Base-by-base conservation (phyloP, 371 early-diverging fungal genomes). In the Capillidium heterosporum region DNA sequence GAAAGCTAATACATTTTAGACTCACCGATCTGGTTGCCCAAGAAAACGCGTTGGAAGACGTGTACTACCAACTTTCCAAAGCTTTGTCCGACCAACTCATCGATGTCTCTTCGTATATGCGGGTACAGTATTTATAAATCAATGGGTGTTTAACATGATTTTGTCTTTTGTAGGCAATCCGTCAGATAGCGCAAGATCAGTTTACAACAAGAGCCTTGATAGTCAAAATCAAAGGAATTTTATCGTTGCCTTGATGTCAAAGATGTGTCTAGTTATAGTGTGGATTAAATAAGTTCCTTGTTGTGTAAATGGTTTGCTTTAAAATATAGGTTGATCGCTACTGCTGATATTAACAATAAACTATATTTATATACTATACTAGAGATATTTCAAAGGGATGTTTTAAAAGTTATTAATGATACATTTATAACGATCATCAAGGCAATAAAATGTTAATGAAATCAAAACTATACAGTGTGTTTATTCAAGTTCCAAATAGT, bases 11-110 rank as follows among this genome's bases (percentile, higher is more conserved):
- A 17, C 5, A 15, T 26, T 50, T 32, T 24, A 50, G 51, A 32
- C 29, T 50, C 17, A 19, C 19, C 5, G 10, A 50, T 26, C 29
- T 50, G 19, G 19, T 50, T 17, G 51, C 51, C 29, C 13, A 32
- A 19, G 51, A 50, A 10, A 50, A 50, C 19, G 23, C 51, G 15
- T 50, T 50, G 8, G 51, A 50, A 31, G 51, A 50, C 31, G 31
- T 29, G 8, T 50, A 50, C 29, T 29, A 50, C 29, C 27, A 50
- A 27, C 29, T 50, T 15, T 23, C 27, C 13, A 11, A 17, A 5
- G 51, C 51, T 1, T 31, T 50, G 17, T 27, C 27, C 19, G 21
- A 11, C 13, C 51, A 50, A 31, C 8, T 21, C 21, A 50, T 50
- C 5, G 31, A 21, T 31, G 11, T 29, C 17, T 8, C 17, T 23